Base-by-base conservation (phyloP, 2,329 filamentous ascomycete genomes). In the Aspergillus sp. region DNA sequence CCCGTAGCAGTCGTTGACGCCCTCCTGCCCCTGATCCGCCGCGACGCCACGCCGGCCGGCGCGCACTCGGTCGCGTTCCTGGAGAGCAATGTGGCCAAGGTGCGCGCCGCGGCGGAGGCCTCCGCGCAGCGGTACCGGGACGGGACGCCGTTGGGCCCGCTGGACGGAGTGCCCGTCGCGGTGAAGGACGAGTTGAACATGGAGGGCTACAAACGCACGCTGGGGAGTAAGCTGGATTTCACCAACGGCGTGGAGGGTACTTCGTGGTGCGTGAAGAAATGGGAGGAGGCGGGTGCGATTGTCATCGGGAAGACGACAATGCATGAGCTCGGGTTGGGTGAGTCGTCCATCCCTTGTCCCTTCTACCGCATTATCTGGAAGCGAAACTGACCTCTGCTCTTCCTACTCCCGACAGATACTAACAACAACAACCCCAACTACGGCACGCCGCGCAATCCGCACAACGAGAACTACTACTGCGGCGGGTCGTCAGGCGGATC, bases 111-210 rank as follows among this genome's bases (percentile, higher is more conserved):
- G 1, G 91, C 91, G 0, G 80, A 80, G 60, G 88, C 82, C 6
- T 94, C 90, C 1, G 88, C 90, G 0, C 77, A 82, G 65, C 79
- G 91, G 43, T 96, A 88, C 71, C 82, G 83, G 53, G 75, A 79
- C 14, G 88, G 88, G 0, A 79, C 80, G 56, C 80, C 85, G 0
- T 70, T 91, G 14, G 80, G 89, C 11, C 74, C 89, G 4, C 75
- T 96, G 6, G 91, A 96, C 63, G 91, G 91, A 11, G 84, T 96
- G 1, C 91, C 91, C 0, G 82, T 95, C 45, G 88, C 87, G 0
- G 83, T 94, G 62, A 96, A 96, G 73, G 91, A 95, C 65, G 90
- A 96, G 64, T 80, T 87, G 14, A 80, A 87, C 58, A 76, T 91
- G 29, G 78, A 83, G 58, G 89, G 88, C 13, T 92, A 91, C 66